A percentile compares a stretch with the other conserved stretches of the same genome.
Conservation (phyloP, 1,284 basidiomycete genomes). For the Coriolopsis trogii region DNA sequence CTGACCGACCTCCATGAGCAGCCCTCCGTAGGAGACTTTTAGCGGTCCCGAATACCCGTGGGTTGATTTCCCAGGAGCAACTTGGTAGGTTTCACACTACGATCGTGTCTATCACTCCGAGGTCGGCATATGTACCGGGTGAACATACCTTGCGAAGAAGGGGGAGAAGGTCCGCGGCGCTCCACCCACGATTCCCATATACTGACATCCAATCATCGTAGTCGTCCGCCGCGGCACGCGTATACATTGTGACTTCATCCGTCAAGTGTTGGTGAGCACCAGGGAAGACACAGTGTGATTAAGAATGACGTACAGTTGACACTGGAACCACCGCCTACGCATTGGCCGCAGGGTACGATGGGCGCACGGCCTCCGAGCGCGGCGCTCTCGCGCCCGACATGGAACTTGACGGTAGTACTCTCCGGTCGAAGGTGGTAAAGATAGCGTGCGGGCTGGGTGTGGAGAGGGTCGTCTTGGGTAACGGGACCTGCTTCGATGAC, state of each 20-base stretch:
- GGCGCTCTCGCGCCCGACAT: constrained; percentile 44
- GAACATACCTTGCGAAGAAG: constrained; percentile 58
- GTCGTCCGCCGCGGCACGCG: constrained; percentile 55
- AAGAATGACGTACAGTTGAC: constrained; percentile 52
- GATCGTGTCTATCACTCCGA: neutral
- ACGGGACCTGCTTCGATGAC: constrained; percentile 50
- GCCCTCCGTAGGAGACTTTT: constrained; percentile 47
- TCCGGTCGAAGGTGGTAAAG: constrained; percentile 41
- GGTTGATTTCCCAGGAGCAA: constrained; percentile 33
- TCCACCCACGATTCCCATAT: constrained; percentile 57
- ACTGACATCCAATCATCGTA: constrained; percentile 57
- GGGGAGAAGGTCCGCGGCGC: constrained; percentile 51
- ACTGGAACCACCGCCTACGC: constrained; percentile 60
- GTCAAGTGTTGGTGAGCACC: neutral
- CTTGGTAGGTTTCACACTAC: constrained; percentile 56
- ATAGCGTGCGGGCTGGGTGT: constrained; percentile 55
- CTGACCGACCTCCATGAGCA: constrained; percentile 40
- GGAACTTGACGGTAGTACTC: constrained; percentile 45
- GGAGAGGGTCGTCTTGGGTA: constrained; percentile 43
- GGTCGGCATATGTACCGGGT: no score
- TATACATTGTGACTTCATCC: constrained; percentile 52
- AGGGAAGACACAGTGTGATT: neutral
- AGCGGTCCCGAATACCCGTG: constrained; percentile 60
- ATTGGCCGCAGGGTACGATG: constrained; percentile 47
- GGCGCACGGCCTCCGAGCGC: constrained; percentile 47